Evolutionary conservation across 345 rosid genomes (phyloP).

Genomic region (Sonneratia alba): DNA sequence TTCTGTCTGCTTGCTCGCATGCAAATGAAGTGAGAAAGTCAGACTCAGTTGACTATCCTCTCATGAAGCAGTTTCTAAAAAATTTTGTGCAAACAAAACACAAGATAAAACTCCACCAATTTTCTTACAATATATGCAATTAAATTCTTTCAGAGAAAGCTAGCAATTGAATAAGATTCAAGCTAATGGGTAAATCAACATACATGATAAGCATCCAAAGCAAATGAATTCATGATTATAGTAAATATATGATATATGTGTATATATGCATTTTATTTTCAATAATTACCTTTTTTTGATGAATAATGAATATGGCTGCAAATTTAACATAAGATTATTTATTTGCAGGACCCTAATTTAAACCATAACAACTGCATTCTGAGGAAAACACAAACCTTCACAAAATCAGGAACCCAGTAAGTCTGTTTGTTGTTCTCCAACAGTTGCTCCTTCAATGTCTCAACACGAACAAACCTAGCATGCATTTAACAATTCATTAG

Average conservation of each 20-base stretch:
- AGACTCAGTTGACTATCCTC: not conserved
- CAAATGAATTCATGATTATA: not conserved
- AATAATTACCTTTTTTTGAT: no score
- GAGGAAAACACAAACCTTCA: constrained; percentile 52
- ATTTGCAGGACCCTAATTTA: not conserved
- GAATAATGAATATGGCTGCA: not conserved
- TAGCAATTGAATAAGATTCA: not conserved
- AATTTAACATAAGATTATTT: not conserved
- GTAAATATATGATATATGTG: no score
- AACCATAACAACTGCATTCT: not conserved
- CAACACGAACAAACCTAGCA: constrained; percentile 87
- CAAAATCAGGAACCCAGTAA: constrained; percentile 95
- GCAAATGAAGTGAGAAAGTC: not conserved
- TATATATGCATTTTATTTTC: no score
- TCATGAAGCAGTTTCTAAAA: not conserved
- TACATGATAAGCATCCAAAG: not conserved
- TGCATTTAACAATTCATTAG: constrained; percentile 7
- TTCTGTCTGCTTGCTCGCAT: not conserved
- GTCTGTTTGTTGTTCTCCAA: constrained; percentile 81
- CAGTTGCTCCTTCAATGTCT: constrained; percentile 62
- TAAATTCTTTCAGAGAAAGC: not conserved
- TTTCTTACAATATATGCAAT: not conserved
- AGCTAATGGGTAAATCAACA: not conserved
- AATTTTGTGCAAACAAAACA: not conserved
- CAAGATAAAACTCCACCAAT: not conserved